A percentile compares a stretch with the other conserved stretches of the same genome.
Evolutionary conservation across 1,284 basidiomycete genomes (phyloP).

Genomic region (Ustilago loliicola): DNA sequence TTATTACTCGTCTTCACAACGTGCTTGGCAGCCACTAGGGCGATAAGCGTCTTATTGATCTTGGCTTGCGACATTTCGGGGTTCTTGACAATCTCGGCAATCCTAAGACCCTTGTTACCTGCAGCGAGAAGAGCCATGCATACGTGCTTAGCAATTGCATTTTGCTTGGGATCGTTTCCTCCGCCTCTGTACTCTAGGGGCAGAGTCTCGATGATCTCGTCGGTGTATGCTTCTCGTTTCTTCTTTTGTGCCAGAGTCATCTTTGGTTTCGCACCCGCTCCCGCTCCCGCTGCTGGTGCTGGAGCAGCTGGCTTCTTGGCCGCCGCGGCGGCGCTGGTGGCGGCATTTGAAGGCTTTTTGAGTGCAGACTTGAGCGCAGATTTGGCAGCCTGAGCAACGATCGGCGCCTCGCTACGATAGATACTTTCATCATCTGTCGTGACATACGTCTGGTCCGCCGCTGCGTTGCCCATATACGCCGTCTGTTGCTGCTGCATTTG

Average conservation of each 20-base stretch:
- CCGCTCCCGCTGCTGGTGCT: slow-evolving; percentile 8
- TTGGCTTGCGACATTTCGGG: slow-evolving; percentile 87
- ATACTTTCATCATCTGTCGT: slow-evolving; percentile 63
- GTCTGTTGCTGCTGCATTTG: slow-evolving; percentile 15
- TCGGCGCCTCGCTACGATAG: slow-evolving; percentile 36
- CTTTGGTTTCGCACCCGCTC: slow-evolving; percentile 75
- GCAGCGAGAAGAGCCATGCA: slow-evolving; percentile 65
- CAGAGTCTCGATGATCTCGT: slow-evolving; percentile 79
- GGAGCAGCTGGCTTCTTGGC: slow-evolving; percentile 24
- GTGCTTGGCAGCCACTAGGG: slow-evolving; percentile 87
- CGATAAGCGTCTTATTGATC: slow-evolving; percentile 92
- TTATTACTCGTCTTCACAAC: slow-evolving; percentile 77
- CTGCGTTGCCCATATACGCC: slow-evolving; percentile 22
- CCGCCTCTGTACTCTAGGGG: slow-evolving; percentile 84
- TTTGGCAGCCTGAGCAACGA: slow-evolving; percentile 28
- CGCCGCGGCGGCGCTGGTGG: slow-evolving; percentile 13
- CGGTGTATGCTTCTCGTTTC: slow-evolving; percentile 70
- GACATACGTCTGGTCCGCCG: slow-evolving; percentile 65
- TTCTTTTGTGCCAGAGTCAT: slow-evolving; percentile 84
- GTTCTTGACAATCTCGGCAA: slow-evolving; percentile 81
- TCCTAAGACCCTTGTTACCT: slow-evolving; percentile 54
- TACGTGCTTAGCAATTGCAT: slow-evolving; percentile 60
- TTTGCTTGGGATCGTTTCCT: slow-evolving; percentile 78
- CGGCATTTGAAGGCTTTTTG: slow-evolving; percentile 35
- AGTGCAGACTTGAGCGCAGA: slow-evolving; percentile 47